Percentiles rank a stretch among this genome's conserved stretches.
These are phyloP conservation scores for Fusarium palustre DNA, from an alignment of 2,329 filamentous ascomycete species.

Conservation along the genomic window DNA sequence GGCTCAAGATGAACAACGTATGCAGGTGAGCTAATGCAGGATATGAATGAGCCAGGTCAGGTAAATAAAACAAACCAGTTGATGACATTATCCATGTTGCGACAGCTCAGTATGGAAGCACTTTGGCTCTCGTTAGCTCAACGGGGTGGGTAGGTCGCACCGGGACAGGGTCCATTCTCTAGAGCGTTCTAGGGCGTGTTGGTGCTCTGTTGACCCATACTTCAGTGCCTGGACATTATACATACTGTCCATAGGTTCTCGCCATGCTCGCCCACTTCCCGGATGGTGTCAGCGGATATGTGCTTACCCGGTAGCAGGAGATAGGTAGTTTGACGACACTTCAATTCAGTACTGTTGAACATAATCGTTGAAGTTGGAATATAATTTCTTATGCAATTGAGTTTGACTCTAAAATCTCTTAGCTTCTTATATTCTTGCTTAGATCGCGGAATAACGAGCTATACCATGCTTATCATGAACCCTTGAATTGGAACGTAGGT, in stretches of 20 bases:
- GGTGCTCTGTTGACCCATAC: neutral
- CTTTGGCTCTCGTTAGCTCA: conserved; percentile 33
- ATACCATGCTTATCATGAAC: neutral
- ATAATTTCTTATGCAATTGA: too few relatives aligned
- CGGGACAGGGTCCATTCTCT: conserved; percentile 8
- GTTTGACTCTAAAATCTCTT: too few relatives aligned
- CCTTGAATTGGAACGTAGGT: too few relatives aligned
- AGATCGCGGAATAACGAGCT: neutral
- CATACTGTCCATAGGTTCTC: neutral
- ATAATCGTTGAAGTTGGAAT: neutral
- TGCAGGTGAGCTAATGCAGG: conserved; percentile 6
- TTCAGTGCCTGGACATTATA: conserved; percentile 3
- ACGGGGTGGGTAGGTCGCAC: conserved; percentile 7
- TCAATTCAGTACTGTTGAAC: neutral
- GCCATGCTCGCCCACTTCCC: neutral
- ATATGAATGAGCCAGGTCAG: conserved; percentile 18
- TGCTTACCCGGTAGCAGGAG: conserved; percentile 15
- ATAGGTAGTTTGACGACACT: neutral
- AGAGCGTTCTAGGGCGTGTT: conserved; percentile 8
- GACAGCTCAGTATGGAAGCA: conserved; percentile 34
- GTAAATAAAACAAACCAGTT: conserved; percentile 29
- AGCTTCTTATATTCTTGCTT: neutral
- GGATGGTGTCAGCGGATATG: neutral
- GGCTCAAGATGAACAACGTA: conserved; percentile 27
- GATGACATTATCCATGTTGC: conserved; percentile 43